Base-by-base conservation (phyloP, 306 rosid genomes). In the Vicia villosa region DNA sequence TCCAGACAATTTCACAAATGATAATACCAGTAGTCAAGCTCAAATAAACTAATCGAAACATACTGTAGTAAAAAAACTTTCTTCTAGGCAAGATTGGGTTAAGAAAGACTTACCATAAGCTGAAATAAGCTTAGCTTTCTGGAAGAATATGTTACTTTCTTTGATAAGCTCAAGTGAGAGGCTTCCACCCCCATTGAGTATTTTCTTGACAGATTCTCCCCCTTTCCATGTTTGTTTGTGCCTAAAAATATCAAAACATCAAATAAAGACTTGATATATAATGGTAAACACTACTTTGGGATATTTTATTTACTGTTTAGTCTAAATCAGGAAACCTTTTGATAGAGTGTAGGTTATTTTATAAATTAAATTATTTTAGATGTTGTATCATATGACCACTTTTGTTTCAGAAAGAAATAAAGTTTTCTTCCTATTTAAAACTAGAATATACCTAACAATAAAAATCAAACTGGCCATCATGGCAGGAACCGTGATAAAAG, bases 121-220 rank as follows among this genome's bases (percentile, higher is more conserved):
- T 60, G 99, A 88, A 79, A 88, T 74, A 68, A 94, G 88, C 83
- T 84, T 91, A 59, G 99, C 97, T 80, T 77, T 83, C 15, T 79
- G 92, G 73, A 94, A 94, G 81, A 81, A 66, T 52, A 54, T 58
- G 67, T 50, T 43, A 45, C 86, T 80, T 26, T 88, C 85, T 70
- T 74, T 77, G 63, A 70, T 83, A 42, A 90, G 92, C 78, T 77
- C 88, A 63, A 5, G 41, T 10, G 99, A 85, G 54, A 94, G 86
- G 66, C 88, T 86, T 68, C 99, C 97, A 76, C 91, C 99, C 36
- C 99, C 99, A 73, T 94, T 94, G 21, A 94, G 80, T 78, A 91
- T 80, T 86, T 79, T 94, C 83, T 84, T 82, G 28, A 94, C 83
- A 75, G 79, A 80, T 69, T 78, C 82, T 20, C 76, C 87, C 11